Conservation (phyloP, 345 rosid species). For the Barbarea vulgaris region DNA sequence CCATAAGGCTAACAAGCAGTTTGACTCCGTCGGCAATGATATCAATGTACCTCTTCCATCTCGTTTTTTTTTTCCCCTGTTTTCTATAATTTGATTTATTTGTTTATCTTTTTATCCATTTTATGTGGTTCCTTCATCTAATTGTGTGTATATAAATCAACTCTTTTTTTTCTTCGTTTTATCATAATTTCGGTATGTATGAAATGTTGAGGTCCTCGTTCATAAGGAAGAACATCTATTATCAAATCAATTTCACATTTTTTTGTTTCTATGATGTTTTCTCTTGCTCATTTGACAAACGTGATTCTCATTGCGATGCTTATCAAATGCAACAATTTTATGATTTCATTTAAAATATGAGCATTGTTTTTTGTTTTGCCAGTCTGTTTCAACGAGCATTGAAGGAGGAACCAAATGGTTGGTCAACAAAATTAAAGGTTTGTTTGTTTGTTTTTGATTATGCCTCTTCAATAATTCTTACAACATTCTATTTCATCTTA, state of each 20-base stretch:
- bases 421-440: constrained; percentile 59
- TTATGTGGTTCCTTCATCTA: not conserved
- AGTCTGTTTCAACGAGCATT: constrained; percentile 81
- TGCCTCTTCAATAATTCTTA: not conserved
- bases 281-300: not conserved
- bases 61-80: not conserved
- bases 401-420: constrained; percentile 94
- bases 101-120: not conserved
- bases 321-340: not conserved
- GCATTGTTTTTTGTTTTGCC: not conserved
- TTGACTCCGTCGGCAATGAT: constrained; percentile 85
- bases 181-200: not conserved
- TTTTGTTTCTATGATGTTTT: not conserved
- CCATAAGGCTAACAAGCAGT: constrained; percentile 72
- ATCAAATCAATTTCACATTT: not conserved
- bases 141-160: not conserved
- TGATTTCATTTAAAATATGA: not conserved
- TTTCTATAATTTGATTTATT: not conserved
- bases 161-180: not conserved
- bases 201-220: not conserved
- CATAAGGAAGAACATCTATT: not conserved
- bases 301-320: not conserved
- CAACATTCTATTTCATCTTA: not conserved
- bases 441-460: not conserved
- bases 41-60: constrained; percentile 52